Base-by-base conservation (phyloP, 805 yeast genomes). In the Candida railenensis region DNA sequence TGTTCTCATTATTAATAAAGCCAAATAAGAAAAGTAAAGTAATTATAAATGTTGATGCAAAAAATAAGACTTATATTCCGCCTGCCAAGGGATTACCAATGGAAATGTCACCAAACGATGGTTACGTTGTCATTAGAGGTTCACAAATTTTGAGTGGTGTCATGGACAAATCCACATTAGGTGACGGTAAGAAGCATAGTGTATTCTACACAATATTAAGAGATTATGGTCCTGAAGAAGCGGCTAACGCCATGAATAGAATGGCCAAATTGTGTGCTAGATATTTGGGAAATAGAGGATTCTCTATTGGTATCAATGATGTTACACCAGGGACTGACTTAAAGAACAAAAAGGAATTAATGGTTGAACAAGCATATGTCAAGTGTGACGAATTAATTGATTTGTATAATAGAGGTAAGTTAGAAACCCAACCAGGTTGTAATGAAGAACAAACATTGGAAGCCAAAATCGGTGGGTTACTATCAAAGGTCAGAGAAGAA, bases 261-360 rank as follows among this genome's bases (percentile, higher is more conserved):
- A 91, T 94, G 98, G 97, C 99, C n/a, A 95, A 95, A 69, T 70
- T 95, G 57, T 91, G 98, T 76, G 98, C 99, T 1, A 76, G 99
- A 59, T 94, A 70, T 65, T 74, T 94, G 60, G 99, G 98, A 50
- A 89, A 91, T 60, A 77, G 97, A 47, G 99, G 99, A 0, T 94
- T 94, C 59, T 89, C 97, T 1, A 95, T 94, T 62, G 99, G 99
- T 69, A 91, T 94, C 57, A 86, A 85, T 56, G 99, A 94, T 69
- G 99, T 94, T 37, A 94, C 97, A 2, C 99, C 99, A 1, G 96
- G 95, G 28, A 69, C 64, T 7, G 85, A 85, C 43, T 79, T 94
- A 65, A 87, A 81, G 54, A 67, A 71, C 22, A 85, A 80, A 64
- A 94, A 94, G 67, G 97, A 91, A 65, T 76, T 78, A 42, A 80